Conservation (phyloP, 1,284 basidiomycete genomes). For the Sanghuangporus sanghuang region DNA sequence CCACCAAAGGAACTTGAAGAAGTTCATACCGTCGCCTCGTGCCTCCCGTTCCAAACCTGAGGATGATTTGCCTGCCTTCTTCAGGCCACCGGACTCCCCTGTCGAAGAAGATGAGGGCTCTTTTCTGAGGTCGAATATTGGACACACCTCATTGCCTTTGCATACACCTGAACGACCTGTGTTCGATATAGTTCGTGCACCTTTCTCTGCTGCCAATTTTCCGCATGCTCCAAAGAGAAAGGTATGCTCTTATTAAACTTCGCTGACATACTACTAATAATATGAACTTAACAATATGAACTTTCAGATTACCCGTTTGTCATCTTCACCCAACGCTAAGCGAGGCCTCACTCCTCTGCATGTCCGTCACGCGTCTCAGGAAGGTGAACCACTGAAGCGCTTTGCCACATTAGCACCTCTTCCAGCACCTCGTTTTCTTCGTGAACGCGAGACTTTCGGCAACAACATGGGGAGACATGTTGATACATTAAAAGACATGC, state of each 20-base stretch:
- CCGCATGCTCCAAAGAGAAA: slow-evolving; percentile 18
- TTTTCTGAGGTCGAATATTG: slow-evolving; percentile 14
- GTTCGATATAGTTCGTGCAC: neutral
- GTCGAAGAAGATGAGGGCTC: slow-evolving; percentile 17
- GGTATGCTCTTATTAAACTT: slow-evolving; percentile 3
- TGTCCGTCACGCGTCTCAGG: slow-evolving; percentile 9
- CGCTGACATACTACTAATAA: neutral
- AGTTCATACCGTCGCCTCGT: neutral
- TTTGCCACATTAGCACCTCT: slow-evolving; percentile 18
- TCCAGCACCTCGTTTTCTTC: slow-evolving; percentile 16
- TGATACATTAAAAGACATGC: slow-evolving; percentile 14
- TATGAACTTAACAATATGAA: neutral
- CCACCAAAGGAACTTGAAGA: neutral
- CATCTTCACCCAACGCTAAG: slow-evolving; percentile 13
- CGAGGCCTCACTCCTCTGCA: slow-evolving; percentile 14
- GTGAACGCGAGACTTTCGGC: neutral
- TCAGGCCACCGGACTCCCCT: neutral
- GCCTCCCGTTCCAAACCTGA: slow-evolving; percentile 1
- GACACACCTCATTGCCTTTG: slow-evolving; percentile 17
- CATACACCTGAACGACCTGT: slow-evolving; percentile 8
- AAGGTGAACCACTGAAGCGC: neutral
- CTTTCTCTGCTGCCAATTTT: slow-evolving; percentile 10
- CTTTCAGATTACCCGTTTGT: slow-evolving; percentile 14
- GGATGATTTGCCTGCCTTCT: slow-evolving; percentile 7
- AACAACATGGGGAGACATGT: slow-evolving; percentile 11